phyloP scores from a whole-genome alignment of 148 eudicot genomes.

The Hydrangea macrophylla region DNA sequence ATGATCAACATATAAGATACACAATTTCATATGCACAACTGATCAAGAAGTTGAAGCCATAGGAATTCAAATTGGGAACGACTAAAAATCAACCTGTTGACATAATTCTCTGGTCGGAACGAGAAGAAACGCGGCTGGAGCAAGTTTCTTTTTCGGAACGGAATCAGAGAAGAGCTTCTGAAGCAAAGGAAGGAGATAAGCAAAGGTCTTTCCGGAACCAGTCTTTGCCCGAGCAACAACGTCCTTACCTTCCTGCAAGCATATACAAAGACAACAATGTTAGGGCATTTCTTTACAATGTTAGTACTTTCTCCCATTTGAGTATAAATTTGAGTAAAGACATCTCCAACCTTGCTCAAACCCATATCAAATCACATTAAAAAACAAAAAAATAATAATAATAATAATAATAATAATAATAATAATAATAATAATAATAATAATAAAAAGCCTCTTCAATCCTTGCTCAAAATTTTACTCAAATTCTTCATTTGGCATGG shows the following conservation, averaged over 20 bases:
- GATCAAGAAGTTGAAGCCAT: not conserved
- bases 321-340: no score
- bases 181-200: constrained; percentile 84
- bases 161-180: constrained; percentile 72
- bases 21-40: not conserved
- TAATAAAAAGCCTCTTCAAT: no score
- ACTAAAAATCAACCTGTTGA: constrained; percentile 52
- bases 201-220: constrained; percentile 94
- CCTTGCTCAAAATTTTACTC: no score
- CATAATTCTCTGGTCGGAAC: constrained; percentile 86
- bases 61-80: not conserved
- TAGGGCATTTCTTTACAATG: no score
- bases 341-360: no score
- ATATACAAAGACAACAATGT: not conserved
- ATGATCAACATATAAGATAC: not conserved
- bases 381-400: not conserved
- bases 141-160: constrained; percentile 31
- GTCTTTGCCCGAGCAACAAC: constrained; percentile 95
- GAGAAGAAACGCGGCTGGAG: constrained; percentile 57
- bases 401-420: no score
- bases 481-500: no score
- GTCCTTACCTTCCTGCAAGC: constrained; percentile 79
- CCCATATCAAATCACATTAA: not conserved
- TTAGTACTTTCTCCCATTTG: no score
- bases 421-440: no score